Evolutionary conservation across 495 filamentous ascomycete species (phyloP).

Genomic region (Lepidopterella palustris): DNA sequence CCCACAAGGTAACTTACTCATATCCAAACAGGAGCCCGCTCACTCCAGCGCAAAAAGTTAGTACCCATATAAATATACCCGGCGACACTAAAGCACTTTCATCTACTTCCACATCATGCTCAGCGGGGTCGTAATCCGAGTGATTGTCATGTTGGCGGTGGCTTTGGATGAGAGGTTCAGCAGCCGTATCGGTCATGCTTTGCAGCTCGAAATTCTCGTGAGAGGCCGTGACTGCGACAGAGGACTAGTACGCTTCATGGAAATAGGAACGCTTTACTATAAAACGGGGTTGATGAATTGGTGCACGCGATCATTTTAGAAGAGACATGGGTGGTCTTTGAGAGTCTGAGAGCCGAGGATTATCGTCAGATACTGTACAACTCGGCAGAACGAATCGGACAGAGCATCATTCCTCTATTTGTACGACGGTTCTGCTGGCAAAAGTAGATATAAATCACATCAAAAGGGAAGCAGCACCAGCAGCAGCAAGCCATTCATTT

Average conservation of each 20-base stretch:
- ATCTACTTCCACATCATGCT: slow-evolving; percentile 10
- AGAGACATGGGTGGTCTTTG: background rate
- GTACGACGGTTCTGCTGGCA: no score
- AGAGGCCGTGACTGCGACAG: slow-evolving; percentile 8
- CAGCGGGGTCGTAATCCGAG: background rate
- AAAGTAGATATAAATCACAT: no score
- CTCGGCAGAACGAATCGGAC: no score
- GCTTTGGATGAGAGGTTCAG: slow-evolving; percentile 15
- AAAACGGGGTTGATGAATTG: background rate
- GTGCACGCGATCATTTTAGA: background rate
- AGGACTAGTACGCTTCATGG: background rate
- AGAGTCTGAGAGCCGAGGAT: background rate
- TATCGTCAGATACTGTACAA: no score
- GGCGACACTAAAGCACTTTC: slow-evolving; percentile 17
- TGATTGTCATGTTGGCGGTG: background rate
- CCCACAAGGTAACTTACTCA: slow-evolving; percentile 42
- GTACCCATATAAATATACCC: slow-evolving; percentile 55
- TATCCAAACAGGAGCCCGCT: slow-evolving; percentile 86
- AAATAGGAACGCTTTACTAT: no score
- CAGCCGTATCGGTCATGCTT: slow-evolving; percentile 17
- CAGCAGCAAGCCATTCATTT: background rate
- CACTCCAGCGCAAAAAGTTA: slow-evolving; percentile 76
- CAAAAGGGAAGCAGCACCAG: background rate
- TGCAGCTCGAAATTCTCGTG: slow-evolving; percentile 17
- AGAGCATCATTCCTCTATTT: no score